Conservation (phyloP, 225 moss, liverwort and hornwort species). For the Polytrichum commune region DNA sequence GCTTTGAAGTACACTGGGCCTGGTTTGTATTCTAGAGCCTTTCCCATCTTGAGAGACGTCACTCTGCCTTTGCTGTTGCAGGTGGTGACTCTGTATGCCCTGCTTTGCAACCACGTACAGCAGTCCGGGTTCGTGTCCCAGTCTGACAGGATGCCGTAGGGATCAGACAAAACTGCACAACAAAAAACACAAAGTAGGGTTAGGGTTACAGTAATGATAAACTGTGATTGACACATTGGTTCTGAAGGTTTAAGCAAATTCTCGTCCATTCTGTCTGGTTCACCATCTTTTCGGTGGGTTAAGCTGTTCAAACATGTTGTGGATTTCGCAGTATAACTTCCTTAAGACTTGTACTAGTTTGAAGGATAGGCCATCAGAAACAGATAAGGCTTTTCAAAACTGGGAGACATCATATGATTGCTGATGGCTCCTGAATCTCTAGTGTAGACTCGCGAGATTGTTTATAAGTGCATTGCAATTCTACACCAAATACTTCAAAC, state of each 20-base stretch:
- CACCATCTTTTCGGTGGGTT: not conserved
- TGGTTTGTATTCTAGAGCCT: slow-evolving; percentile 41
- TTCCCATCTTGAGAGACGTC: slow-evolving; percentile 43
- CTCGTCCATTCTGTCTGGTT: not conserved
- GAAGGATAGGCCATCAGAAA: not conserved
- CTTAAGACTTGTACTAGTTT: not conserved
- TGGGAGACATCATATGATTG: no score
- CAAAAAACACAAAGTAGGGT: not conserved
- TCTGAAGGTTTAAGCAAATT: not conserved
- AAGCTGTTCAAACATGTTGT: no score
- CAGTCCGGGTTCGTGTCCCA: slow-evolving; percentile 58
- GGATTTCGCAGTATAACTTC: not conserved
- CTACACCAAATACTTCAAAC: no score
- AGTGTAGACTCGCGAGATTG: no score
- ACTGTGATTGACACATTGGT: not conserved
- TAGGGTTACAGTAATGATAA: not conserved
- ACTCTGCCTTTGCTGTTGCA: slow-evolving; percentile 45
- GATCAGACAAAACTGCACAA: slow-evolving; percentile 34
- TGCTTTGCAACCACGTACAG: slow-evolving; percentile 51
- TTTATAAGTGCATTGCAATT: no score
- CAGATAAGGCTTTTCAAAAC: not conserved
- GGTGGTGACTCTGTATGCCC: slow-evolving; percentile 33
- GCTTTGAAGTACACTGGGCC: slow-evolving; percentile 32
- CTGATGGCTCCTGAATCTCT: no score
- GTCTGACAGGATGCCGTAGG: slow-evolving; percentile 32